A percentile compares a stretch with the other conserved stretches of the same genome.
Evolutionary conservation across 192 early-diverging fungal species (phyloP).

Genomic region (Irineochytrium annulatum): DNA sequence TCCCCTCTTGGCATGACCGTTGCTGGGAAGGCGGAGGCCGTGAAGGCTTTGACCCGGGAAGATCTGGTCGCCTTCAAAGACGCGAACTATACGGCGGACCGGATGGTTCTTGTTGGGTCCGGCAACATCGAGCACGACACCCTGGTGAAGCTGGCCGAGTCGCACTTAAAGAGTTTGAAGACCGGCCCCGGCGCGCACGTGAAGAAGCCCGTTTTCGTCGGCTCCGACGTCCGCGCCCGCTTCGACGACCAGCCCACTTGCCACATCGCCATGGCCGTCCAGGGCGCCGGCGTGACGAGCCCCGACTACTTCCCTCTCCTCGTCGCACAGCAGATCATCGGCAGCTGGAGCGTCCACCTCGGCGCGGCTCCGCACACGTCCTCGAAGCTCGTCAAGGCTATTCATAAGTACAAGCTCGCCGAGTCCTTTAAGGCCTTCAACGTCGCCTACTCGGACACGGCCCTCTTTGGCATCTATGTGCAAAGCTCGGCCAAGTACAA

Average conservation of each 20-base stretch:
- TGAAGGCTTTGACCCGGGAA: constrained; percentile 74
- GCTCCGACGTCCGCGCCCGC: constrained; percentile 83
- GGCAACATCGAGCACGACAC: constrained; percentile 90
- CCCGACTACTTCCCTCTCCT: constrained; percentile 92
- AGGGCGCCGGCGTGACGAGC: constrained; percentile 89
- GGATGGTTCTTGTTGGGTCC: constrained; percentile 87
- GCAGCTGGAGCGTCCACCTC: constrained; percentile 89
- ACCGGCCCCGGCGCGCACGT: constrained; percentile 32
- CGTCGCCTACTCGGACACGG: constrained; percentile 97
- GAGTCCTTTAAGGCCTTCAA: constrained; percentile 99
- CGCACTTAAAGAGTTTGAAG: constrained; percentile 81
- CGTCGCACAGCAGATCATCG: constrained; percentile 89
- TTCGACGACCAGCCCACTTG: constrained; percentile 83
- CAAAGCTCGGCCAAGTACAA: constrained; percentile 71
- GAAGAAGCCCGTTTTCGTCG: constrained; percentile 72
- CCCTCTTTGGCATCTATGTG: constrained; percentile 92
- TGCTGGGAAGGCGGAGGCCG: constrained; percentile 86
- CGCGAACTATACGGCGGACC: constrained; percentile 91
- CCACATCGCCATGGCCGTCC: constrained; percentile 93
- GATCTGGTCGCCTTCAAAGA: constrained; percentile 84
- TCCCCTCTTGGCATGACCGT: constrained; percentile 85
- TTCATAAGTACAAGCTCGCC: constrained; percentile 75
- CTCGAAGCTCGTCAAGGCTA: constrained; percentile 76
- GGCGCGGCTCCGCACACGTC: constrained; percentile 80
- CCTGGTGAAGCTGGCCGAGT: constrained; percentile 85